Percentiles rank a stretch among this genome's conserved stretches.
Conservation (phyloP, 441 rosid species). For the Melastoma candidum region DNA sequence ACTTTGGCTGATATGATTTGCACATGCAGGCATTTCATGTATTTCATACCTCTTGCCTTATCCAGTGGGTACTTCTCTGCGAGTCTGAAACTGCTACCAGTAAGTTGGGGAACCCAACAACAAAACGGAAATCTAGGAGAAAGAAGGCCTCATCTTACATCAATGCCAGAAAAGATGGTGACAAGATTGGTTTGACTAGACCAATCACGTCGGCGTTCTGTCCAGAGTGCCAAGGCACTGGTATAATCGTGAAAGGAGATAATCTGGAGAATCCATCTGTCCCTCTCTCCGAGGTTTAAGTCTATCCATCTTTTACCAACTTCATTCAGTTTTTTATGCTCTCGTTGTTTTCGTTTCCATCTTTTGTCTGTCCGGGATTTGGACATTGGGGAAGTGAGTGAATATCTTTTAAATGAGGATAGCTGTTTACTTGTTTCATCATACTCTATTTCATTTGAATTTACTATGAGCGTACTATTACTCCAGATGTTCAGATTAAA, state of each 20-base stretch:
- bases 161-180: slow-evolving; percentile 27
- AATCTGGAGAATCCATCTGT: slow-evolving; percentile 50
- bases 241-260: slow-evolving; percentile 42
- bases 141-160: slow-evolving; percentile 38
- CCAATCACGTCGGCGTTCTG: slow-evolving; percentile 62
- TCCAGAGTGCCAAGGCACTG: slow-evolving; percentile 95
- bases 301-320: not conserved
- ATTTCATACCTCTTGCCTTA: slow-evolving; percentile 80
- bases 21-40: slow-evolving; percentile 72
- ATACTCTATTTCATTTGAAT: too few species aligned
- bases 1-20: slow-evolving; percentile 5
- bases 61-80: slow-evolving; percentile 79
- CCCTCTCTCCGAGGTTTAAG: slow-evolving; percentile 63
- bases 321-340: not conserved
- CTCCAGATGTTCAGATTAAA: slow-evolving; percentile 67
- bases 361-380: too few species aligned
- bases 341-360: too few species aligned
- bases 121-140: slow-evolving; percentile 40
- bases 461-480: not conserved
- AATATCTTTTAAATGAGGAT: too few species aligned
- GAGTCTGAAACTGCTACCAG: slow-evolving; percentile 51
- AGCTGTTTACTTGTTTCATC: too few species aligned
- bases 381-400: too few species aligned
- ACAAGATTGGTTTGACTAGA: slow-evolving; percentile 18
- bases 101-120: slow-evolving; percentile 32